A percentile compares a stretch with the other conserved stretches of the same genome.
Conservation (phyloP, 2,329 filamentous ascomycete genomes). For the Venturia carpophila region DNA sequence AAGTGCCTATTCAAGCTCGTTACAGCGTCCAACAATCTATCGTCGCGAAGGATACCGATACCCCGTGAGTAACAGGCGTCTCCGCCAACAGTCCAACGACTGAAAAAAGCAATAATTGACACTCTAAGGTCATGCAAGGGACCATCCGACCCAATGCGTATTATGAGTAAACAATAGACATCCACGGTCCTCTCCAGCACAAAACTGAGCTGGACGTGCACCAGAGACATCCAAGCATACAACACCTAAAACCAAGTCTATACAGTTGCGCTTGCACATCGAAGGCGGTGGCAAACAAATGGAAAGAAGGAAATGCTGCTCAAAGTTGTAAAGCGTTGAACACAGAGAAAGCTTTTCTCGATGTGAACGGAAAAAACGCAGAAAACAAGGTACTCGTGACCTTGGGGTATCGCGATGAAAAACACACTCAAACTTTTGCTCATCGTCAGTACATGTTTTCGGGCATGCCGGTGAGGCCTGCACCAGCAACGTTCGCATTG, state of each 20-base stretch:
- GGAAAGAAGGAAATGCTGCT: neutral
- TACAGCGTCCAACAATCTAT: neutral
- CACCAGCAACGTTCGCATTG: conserved; percentile 43
- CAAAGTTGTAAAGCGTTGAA: neutral
- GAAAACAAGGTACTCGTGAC: neutral
- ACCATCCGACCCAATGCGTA: neutral
- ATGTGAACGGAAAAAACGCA: neutral
- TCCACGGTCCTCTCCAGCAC: neutral
- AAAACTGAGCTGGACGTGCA: neutral
- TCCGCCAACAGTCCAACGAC: neutral
- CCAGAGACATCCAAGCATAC: neutral
- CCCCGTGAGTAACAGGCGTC: neutral
- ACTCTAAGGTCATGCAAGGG: neutral
- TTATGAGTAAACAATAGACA: neutral
- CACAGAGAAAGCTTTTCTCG: neutral
- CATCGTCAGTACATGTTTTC: neutral
- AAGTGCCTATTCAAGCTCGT: neutral
- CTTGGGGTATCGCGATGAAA: neutral
- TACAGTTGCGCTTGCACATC: neutral
- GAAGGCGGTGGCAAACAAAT: neutral
- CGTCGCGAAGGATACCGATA: neutral
- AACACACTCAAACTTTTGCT: neutral
- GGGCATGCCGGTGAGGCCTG: conserved; percentile 46
- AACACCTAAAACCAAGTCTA: neutral
- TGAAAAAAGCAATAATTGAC: neutral